Base-by-base conservation (phyloP, 306 rosid genomes). In the Sophora flavescens region DNA sequence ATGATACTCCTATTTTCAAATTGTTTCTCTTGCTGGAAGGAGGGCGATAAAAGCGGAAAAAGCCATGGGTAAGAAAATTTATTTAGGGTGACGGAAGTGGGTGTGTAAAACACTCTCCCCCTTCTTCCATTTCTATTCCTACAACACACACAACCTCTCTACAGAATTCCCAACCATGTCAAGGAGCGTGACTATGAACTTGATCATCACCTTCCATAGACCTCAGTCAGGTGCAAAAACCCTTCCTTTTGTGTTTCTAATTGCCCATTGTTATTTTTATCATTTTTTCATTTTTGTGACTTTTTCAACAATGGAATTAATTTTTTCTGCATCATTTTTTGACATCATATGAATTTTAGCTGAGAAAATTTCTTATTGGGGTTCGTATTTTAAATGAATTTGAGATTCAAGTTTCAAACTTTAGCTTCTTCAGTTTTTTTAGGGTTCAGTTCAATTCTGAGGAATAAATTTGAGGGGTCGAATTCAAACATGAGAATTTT, bases 241-340 rank as follows among this genome's bases (percentile, higher is more conserved):
- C 10, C 41, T 73, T 45, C 64, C 28, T 75, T 44, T 66, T 3
- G 3, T 38, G 0, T 38, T 38, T 38, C 73, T 35, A 73, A 41
- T 42, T 72, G 28, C 77, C 33, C 59, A 11, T 65, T 45, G 22
- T 58, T 66, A 65, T 10, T 47, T 12, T 17, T 30, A 70, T 39
- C 12, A 44, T 13, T 47, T 36, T 80, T 51, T 6, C 16, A 54
- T 30, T 64, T 0, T 38, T 58, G 35, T 68, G 59, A 48, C 68
- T 15, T 75, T 68, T 61, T 52, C 74, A 65, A 63, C 53, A 32
- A 2, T 42, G 42, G 11, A 18, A 71, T 79, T 74, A 74, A 81
- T 75, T 81, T 42, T 76, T 30, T 6, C 36, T 14, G 6, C 63
- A 50, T 63, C 30, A 35, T 78, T 78, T 17, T 50, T 72, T 12